Evolutionary conservation across 805 yeast species (phyloP), one percentile per base, ranked within the genome.

Genomic region (Wickerhamomyces ciferrii): DNA sequence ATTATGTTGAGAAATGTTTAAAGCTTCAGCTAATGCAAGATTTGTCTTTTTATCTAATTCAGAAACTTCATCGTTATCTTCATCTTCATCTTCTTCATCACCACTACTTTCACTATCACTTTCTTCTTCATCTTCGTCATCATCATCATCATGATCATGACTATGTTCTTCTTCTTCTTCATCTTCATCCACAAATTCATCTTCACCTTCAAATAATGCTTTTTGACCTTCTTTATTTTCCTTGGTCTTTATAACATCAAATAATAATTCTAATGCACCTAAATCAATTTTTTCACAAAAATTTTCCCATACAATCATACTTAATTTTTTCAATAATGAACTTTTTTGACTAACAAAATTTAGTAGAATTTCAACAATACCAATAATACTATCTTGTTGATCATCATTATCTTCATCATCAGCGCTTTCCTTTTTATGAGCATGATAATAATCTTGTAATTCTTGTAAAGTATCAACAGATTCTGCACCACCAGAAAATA

Each of bases 211-310:
- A 59, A 91, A 91, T 56, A 92, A 66, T 41, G 76, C 76, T 23
- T 75, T 74, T 63, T 87, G 94, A 2, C 97, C 97, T 53, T 83
- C 82, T 50, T 82, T 79, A 61, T 86, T 87, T 63, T 91, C 97
- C 58, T 78, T 81, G 0, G 95, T 74, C 17, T 67, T 53, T 43
- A 84, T 61, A 17, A 84, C 76, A 47, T 83, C 84, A 43, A 71
- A 70, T 42, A 85, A 56, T 21, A 78, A 63, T 11, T 68, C 65
- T 29, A 85, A 53, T 41, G 83, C 79, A 10, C 64, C 61, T 11
- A 52, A 55, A 2, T 69, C 70, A 27, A 83, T 63, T 31, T 72
- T 68, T 18, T 62, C 66, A n/a, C 79, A 62, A 48, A 83, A 73
- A 35, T 76, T 74, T 38, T 76, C 79, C 83, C 84, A 79, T 11